Conservation (phyloP, 129 eudicot genomes). For the Solidago caesia region DNA sequence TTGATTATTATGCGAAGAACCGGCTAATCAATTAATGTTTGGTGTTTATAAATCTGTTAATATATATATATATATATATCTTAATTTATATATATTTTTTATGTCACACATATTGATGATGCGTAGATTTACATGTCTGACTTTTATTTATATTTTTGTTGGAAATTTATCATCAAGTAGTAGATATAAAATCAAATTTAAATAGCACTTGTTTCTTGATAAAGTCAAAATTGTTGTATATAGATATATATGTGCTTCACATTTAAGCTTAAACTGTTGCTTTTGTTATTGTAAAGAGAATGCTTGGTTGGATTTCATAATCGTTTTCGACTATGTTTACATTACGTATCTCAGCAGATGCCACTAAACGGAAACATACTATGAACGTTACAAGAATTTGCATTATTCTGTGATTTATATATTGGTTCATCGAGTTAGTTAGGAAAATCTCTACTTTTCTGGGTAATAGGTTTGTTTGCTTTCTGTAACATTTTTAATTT, state of each 20-base stretch:
- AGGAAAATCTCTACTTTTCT: neutral
- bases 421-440: neutral
- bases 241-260: neutral
- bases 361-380: neutral
- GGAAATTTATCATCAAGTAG: neutral
- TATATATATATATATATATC: too few species aligned
- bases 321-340: conserved; percentile 1
- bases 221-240: neutral
- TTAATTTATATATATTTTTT: neutral
- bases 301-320: neutral
- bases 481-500: neutral
- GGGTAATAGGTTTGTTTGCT: neutral
- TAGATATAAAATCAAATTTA: neutral
- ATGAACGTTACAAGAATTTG: conserved; percentile 11
- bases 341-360: neutral
- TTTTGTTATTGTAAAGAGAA: neutral
- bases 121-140: neutral
- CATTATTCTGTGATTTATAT: neutral
- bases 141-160: neutral
- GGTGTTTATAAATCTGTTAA: too few species aligned
- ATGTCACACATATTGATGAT: neutral
- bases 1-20: too few species aligned
- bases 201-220: neutral
- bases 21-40: too few species aligned
- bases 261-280: neutral